phyloP scores from a whole-genome alignment of 768 basidiomycete species.

The Lentinula sp. region DNA sequence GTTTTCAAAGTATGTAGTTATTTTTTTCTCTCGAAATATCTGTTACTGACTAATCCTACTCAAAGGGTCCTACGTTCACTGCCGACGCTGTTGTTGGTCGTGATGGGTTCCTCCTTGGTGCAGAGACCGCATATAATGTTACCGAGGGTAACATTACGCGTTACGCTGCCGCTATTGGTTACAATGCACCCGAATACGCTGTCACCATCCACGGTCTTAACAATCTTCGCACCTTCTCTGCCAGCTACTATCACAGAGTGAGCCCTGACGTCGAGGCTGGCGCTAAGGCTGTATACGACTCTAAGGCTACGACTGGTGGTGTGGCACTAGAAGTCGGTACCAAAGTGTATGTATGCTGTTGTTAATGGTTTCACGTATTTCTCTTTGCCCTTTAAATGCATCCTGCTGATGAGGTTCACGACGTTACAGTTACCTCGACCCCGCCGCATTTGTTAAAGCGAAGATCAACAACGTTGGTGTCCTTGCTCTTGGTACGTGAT shows the following conservation, averaged over 20 bases:
- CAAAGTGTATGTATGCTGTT: slow-evolving; percentile 67
- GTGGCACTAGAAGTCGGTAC: slow-evolving; percentile 92
- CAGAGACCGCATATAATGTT: slow-evolving; percentile 95
- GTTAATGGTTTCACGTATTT: background rate
- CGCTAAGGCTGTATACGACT: slow-evolving; percentile 94
- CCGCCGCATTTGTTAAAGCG: slow-evolving; percentile 90
- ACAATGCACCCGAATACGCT: slow-evolving; percentile 94
- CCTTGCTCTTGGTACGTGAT: slow-evolving; percentile 64
- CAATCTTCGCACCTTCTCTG: slow-evolving; percentile 90
- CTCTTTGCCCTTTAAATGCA: background rate
- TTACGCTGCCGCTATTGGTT: slow-evolving; percentile 90
- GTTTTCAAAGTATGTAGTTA: slow-evolving; percentile 74
- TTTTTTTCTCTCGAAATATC: slow-evolving; percentile 2
- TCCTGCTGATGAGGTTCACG: background rate
- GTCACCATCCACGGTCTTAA: slow-evolving; percentile 91
- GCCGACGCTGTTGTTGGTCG: slow-evolving; percentile 93
- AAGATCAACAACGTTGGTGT: slow-evolving; percentile 98
- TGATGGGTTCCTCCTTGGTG: slow-evolving; percentile 96
- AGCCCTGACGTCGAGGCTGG: slow-evolving; percentile 88
- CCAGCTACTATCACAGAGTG: slow-evolving; percentile 98
- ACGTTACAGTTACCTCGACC: slow-evolving; percentile 64
- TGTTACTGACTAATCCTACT: background rate
- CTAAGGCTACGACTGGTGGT: slow-evolving; percentile 81
- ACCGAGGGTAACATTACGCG: slow-evolving; percentile 87
- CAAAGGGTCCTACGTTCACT: slow-evolving; percentile 93